Conservation (phyloP, 2,329 filamentous ascomycete genomes). For the Biscogniauxia sp. region DNA sequence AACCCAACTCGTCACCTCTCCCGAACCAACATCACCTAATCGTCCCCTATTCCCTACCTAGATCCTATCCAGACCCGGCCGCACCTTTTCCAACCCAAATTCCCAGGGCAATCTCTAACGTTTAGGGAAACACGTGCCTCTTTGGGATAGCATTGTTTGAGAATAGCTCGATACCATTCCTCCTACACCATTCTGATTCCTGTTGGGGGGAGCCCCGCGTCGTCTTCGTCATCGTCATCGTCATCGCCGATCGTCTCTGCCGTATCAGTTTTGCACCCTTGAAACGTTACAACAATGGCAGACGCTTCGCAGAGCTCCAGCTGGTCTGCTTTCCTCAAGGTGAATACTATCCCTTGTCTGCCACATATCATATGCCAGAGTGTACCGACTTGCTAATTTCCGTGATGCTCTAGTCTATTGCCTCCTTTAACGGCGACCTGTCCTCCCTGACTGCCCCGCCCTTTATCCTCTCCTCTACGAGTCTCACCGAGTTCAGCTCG, state of each 20-base stretch:
- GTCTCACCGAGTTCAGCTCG: conserved; percentile 48
- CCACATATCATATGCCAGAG: conserved; percentile 5
- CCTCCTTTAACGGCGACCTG: conserved; percentile 47
- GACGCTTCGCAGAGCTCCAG: conserved; percentile 27
- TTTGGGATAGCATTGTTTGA: neutral
- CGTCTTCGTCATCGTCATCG: neutral
- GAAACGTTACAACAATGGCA: conserved; percentile 22
- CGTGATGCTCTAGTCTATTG: conserved; percentile 28
- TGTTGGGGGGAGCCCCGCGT: conserved; percentile 13
- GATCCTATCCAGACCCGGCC: neutral
- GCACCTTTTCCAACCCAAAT: neutral
- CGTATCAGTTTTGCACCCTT: conserved; percentile 2
- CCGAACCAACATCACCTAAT: neutral
- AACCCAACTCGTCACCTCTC: neutral
- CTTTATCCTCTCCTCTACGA: conserved; percentile 47
- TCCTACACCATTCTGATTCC: conserved; percentile 1
- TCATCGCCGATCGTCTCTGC: conserved; percentile 3
- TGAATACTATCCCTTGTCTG: conserved; percentile 11
- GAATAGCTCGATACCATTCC: neutral
- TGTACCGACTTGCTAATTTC: neutral
- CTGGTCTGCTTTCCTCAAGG: conserved; percentile 35
- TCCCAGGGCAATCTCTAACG: neutral
- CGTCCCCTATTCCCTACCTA: neutral
- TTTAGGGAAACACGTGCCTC: neutral
- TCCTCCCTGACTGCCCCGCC: conserved; percentile 52